Evolutionary conservation across 106 monocot species (phyloP), one percentile per base, ranked within the genome.

Genomic region (Chionographis japonica): DNA sequence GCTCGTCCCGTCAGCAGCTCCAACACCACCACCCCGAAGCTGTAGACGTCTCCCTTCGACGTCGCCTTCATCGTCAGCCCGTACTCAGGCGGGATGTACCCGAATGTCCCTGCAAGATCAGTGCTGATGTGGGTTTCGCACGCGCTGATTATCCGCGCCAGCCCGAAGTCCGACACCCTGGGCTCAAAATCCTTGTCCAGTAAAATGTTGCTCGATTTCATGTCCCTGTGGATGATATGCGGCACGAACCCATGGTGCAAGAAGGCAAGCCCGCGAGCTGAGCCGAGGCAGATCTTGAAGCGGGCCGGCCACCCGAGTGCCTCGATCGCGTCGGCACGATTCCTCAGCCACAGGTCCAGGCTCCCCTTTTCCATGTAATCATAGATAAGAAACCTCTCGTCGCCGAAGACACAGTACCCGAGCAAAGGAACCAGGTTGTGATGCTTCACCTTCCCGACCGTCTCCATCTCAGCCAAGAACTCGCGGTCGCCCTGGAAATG

Each of bases 401-500:
- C 94, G 13, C 72, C 74, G 68, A 79, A 88, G 42, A 88, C 94
- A 43, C 94, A 95, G 70, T 95, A 95, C 3, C 94, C 94, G 8
- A 95, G 85, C 57, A 95, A 79, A 1, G 90, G 88, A 3, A 91
- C 94, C 17, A 95, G 72, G 55, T 91, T 85, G 6, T 12, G 67
- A 46, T 95, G 90, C 61, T 86, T 91, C 49, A 95, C 94, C 62
- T 95, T 95, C 12, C 94, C 94, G 52, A 95, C 77, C 0, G 94
- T 95, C 75, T 95, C 94, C 94, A 95, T 91, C 77, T 95, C 94
- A n/a, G 94, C 94, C 39, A 91, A 68, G 74, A 95, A 95, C 58
- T 95, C 90, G 1, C 94, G 73, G 40, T 91, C 88, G n/a, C 87
- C 94, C 56, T 90, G 90, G 50, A 75, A 90, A 27, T 74, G 81